These are phyloP conservation scores for Gossypium mustelinum DNA, from an alignment of 345 rosid species.

Conservation along the genomic window DNA sequence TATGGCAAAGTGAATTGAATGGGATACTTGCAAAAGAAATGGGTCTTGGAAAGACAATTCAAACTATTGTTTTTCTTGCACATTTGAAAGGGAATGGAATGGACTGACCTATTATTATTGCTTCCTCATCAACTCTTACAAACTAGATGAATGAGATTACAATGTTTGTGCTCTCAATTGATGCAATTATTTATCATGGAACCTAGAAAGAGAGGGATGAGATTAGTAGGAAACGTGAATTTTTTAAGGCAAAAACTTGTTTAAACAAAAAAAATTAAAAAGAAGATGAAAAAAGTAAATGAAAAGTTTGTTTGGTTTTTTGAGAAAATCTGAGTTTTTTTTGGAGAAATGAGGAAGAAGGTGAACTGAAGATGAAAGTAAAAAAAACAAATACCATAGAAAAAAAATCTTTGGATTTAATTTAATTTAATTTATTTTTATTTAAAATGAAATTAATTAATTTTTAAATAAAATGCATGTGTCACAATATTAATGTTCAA, in stretches of 20 bases:
- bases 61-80: constrained; percentile 86
- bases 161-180: constrained; percentile 72
- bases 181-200: constrained; percentile 86
- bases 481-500: no score
- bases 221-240: constrained; percentile 40
- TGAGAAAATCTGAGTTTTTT: no score
- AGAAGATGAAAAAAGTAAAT: constrained; percentile 50
- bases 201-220: constrained; percentile 55
- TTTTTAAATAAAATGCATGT: no score
- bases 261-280: no score
- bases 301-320: no score
- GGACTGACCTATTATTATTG: constrained; percentile 81
- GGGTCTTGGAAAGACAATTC: constrained; percentile 98
- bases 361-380: no score
- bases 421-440: no score
- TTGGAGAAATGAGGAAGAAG: no score
- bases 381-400: no score
- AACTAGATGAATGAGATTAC: constrained; percentile 83
- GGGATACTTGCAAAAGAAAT: constrained; percentile 98
- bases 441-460: no score
- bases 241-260: no score
- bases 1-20: constrained; percentile 92
- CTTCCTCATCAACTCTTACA: constrained; percentile 90
- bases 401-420: no score
- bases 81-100: constrained; percentile 84